Evolutionary conservation across 176 grass and related monocot genomes (phyloP), one percentile per base, ranked within the genome.

Genomic region (Hordeum marinum): DNA sequence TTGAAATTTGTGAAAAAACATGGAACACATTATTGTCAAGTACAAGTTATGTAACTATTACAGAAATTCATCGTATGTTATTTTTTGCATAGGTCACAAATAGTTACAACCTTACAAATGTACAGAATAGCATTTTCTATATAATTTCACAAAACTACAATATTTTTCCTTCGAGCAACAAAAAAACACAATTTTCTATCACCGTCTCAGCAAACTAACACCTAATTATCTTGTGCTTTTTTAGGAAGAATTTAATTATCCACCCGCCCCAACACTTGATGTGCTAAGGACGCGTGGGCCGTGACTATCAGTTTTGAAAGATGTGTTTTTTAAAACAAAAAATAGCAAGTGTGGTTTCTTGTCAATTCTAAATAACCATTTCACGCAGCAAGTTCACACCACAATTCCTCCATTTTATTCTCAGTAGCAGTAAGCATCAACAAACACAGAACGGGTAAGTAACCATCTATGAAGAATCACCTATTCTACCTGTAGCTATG

Each of bases 401-500:
- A 46, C 3, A 73, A 26, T 25, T 72, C 17, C 18, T 46, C 13
- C 15, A 9, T 46, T 73, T 46, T 73, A 73, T 73, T 46, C 23
- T 46, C 23, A 27, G 41, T 9, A 48, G 6, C 24, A 73, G 23
- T 14, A 73, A 73, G 2, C 34, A 24, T 76, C 68, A 23, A 68
- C 35, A 68, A 41, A 20, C 3, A 2, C 21, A 86, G 8, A n/a
- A 54, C 55, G 3, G 29, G n/a, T 4, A 79, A 52, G 71, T 48
- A 83, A 88, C 25, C 9, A 3, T 26, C 32, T 63, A 78, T 13
- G 37, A 13, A 58, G 35, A 66, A 75, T 21, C 25, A 80, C 60
- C 26, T 89, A 75, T 14, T 79, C 9, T 34, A 80, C 20, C n/a
- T 69, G 21, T 42, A 57, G 52, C 78, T 64, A 63, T 54, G 72